Evolutionary conservation across 2,329 filamentous ascomycete species (phyloP).

Genomic region (Aspergillus chevalieri): DNA sequence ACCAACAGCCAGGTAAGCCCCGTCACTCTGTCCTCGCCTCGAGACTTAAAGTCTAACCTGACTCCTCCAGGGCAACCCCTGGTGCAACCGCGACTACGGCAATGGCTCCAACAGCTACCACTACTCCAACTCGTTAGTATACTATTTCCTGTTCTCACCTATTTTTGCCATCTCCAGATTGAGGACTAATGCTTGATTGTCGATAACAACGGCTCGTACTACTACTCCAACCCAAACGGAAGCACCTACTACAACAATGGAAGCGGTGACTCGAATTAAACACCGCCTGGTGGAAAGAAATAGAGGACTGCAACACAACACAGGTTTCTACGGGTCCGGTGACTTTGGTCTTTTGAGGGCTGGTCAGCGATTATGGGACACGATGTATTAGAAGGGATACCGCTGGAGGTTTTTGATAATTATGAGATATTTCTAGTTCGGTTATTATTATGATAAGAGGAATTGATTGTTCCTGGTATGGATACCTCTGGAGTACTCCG

Average conservation of each 20-base stretch:
- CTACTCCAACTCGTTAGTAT: constrained; percentile 55
- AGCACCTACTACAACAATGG: constrained; percentile 64
- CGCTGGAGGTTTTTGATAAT: too few species aligned
- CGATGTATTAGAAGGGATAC: too few species aligned
- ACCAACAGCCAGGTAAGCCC: constrained; percentile 56
- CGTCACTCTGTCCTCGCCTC: background rate
- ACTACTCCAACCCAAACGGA: constrained; percentile 64
- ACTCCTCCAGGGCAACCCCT: constrained; percentile 57
- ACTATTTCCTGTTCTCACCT: background rate
- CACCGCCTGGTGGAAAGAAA: constrained; percentile 44
- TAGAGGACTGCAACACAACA: background rate
- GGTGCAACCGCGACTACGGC: constrained; percentile 60
- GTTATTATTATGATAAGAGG: too few species aligned
- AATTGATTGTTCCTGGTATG: too few species aligned
- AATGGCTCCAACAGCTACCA: constrained; percentile 50
- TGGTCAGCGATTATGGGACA: too few species aligned
- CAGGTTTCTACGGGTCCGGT: too few species aligned
- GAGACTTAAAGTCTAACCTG: background rate
- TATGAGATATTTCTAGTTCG: too few species aligned
- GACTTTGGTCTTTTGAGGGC: too few species aligned
- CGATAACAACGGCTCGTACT: constrained; percentile 60
- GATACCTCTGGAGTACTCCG: too few species aligned
- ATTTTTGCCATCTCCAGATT: too few species aligned
- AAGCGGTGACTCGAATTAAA: constrained; percentile 55
- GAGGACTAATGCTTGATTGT: background rate